A percentile compares a stretch with the other conserved stretches of the same genome.
phyloP scores from a whole-genome alignment of 768 basidiomycete genomes.

The Lyophyllum semitale region DNA sequence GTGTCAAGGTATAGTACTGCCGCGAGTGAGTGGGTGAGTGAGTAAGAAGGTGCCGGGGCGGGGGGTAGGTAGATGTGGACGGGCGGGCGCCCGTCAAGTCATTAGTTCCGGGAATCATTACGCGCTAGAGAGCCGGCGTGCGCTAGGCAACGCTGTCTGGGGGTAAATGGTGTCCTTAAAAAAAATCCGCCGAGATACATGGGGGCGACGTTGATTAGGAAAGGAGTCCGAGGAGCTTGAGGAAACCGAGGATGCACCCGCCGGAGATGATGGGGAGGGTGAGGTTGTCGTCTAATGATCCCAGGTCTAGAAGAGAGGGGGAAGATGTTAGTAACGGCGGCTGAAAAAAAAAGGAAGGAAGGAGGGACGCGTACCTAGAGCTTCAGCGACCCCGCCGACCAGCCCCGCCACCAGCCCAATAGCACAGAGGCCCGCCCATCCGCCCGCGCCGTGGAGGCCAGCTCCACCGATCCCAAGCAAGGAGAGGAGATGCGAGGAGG shows the following conservation, averaged over 20 bases:
- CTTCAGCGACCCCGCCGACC: slow-evolving; percentile 86
- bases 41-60: neutral
- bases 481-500: slow-evolving; percentile 20
- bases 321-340: neutral
- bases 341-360: slow-evolving; percentile 2
- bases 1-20: neutral
- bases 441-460: slow-evolving; percentile 25
- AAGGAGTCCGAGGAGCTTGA: slow-evolving; percentile 39
- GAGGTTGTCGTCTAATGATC: slow-evolving; percentile 85
- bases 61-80: neutral
- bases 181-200: too few relatives aligned
- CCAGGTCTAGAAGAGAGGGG: slow-evolving; percentile 60
- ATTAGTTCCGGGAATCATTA: slow-evolving; percentile 1
- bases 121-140: neutral
- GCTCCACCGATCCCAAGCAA: slow-evolving; percentile 13
- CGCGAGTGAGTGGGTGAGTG: neutral
- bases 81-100: neutral
- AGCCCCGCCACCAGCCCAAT: slow-evolving; percentile 70
- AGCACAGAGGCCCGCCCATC: slow-evolving; percentile 53
- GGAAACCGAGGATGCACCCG: slow-evolving; percentile 49
- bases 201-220: slow-evolving; percentile 16
- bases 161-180: neutral
- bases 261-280: slow-evolving; percentile 89
- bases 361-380: slow-evolving; percentile 66
- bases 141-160: neutral